phyloP scores from a whole-genome alignment of 495 filamentous ascomycete genomes.

The Talaromyces thailandensis region DNA sequence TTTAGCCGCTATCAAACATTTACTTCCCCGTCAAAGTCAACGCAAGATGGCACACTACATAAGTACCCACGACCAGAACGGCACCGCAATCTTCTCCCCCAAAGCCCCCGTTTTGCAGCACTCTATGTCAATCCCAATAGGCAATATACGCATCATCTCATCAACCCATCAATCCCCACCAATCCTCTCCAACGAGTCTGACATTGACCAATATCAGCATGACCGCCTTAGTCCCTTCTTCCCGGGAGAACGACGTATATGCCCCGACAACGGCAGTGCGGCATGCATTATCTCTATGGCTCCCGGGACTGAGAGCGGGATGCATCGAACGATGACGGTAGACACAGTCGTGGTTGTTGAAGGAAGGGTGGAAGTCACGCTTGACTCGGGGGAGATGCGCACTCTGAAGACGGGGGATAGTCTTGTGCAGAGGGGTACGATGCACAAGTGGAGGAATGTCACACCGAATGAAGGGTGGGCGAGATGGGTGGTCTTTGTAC shows the following conservation, averaged over 20 bases:
- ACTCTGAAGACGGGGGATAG: constrained; percentile 53
- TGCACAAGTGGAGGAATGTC: constrained; percentile 55
- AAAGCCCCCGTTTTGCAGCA: background rate
- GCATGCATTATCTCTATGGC: background rate
- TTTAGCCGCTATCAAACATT: background rate
- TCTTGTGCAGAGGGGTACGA: constrained; percentile 55
- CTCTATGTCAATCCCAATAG: background rate
- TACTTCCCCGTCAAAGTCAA: background rate
- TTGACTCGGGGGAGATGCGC: constrained; percentile 51
- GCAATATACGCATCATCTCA: background rate
- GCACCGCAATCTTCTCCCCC: background rate
- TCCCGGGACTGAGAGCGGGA: background rate
- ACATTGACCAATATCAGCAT: background rate
- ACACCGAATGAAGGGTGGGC: background rate
- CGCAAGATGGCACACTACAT: background rate
- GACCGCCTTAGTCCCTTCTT: background rate
- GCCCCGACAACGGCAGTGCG: background rate
- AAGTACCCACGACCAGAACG: background rate
- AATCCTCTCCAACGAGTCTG: background rate
- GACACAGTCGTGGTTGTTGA: constrained; percentile 63
- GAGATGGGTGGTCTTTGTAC: background rate
- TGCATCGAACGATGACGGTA: constrained; percentile 44
- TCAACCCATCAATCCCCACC: background rate
- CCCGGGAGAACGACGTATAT: background rate
- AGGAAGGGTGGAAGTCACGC: constrained; percentile 49